These are phyloP conservation scores for Melanogaster broomeanus DNA, from an alignment of 768 basidiomycete species.

Conservation along the genomic window DNA sequence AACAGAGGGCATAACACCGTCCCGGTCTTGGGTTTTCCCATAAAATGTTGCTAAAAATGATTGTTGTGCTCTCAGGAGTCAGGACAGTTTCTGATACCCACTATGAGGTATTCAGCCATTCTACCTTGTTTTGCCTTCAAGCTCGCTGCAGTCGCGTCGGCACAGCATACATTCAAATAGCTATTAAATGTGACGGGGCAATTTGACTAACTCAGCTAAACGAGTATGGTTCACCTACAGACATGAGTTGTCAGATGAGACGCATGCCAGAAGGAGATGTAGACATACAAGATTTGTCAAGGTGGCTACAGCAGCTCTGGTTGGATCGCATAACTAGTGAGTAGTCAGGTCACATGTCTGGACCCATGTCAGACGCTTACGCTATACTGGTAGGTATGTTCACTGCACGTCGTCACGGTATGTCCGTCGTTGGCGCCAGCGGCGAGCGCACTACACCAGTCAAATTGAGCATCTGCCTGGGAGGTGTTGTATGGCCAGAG, in stretches of 20 bases:
- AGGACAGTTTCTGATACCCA: background rate
- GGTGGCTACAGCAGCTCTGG: constrained; percentile 46
- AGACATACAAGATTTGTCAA: constrained; percentile 47
- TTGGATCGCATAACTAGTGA: constrained; percentile 9
- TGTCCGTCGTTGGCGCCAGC: constrained; percentile 44
- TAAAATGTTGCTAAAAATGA: background rate
- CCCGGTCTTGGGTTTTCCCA: background rate
- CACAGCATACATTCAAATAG: constrained; percentile 12
- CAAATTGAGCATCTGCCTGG: constrained; percentile 36
- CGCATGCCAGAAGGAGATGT: background rate
- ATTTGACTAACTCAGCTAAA: constrained; percentile 41
- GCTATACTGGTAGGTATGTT: constrained; percentile 57
- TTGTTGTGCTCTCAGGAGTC: too few relatives aligned
- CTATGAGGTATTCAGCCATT: constrained; percentile 8
- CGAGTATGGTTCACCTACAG: constrained; percentile 54
- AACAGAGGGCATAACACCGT: background rate
- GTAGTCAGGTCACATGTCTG: constrained; percentile 41
- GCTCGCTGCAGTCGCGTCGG: constrained; percentile 4
- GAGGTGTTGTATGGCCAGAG: constrained; percentile 50
- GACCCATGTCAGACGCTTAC: constrained; percentile 28
- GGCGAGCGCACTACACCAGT: constrained; percentile 50
- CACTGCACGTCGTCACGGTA: constrained; percentile 50
- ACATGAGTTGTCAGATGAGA: background rate
- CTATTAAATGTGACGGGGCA: too few relatives aligned
- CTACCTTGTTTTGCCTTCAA: constrained; percentile 1